Evolutionary conservation across 2,329 filamentous ascomycete species (phyloP).

Genomic region (Fusarium paranaense): DNA sequence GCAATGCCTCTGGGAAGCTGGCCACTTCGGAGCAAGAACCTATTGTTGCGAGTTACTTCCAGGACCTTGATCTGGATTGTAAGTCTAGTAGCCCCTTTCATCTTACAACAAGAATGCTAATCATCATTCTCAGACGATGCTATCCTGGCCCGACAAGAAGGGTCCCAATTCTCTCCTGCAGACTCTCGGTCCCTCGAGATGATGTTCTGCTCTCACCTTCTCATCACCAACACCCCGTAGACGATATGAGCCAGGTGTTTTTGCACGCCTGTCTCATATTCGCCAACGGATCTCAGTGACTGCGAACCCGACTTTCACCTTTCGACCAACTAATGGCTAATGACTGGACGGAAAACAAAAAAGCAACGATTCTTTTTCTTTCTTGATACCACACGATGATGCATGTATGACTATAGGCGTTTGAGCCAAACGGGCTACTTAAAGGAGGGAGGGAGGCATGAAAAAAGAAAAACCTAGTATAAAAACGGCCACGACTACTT

Average conservation of each 20-base stretch:
- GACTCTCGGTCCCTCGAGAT: slow-evolving; percentile 64
- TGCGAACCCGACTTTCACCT: slow-evolving; percentile 2
- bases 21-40: slow-evolving; percentile 60
- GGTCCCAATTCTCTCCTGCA: slow-evolving; percentile 62
- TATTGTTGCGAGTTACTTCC: slow-evolving; percentile 63
- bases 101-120: background rate
- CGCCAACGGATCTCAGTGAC: background rate
- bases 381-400: slow-evolving; percentile 45
- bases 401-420: slow-evolving; percentile 35
- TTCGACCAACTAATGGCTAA: slow-evolving; percentile 45
- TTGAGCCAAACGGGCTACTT: slow-evolving; percentile 1
- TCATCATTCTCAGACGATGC: slow-evolving; percentile 44
- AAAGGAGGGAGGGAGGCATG: background rate
- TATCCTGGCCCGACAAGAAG: slow-evolving; percentile 59
- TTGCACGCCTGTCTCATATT: background rate
- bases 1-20: slow-evolving; percentile 61
- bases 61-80: slow-evolving; percentile 68
- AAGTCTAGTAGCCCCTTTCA: slow-evolving; percentile 47
- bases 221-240: slow-evolving; percentile 52
- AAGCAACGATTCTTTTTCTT: slow-evolving; percentile 33
- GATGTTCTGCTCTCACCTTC: slow-evolving; percentile 61
- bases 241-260: background rate
- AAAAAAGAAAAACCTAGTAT: slow-evolving; percentile 12
- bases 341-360: slow-evolving; percentile 41
- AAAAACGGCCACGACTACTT: slow-evolving; percentile 18